Base-by-base conservation (phyloP, 2,329 filamentous ascomycete genomes). In the Dothideomycetes sp. region DNA sequence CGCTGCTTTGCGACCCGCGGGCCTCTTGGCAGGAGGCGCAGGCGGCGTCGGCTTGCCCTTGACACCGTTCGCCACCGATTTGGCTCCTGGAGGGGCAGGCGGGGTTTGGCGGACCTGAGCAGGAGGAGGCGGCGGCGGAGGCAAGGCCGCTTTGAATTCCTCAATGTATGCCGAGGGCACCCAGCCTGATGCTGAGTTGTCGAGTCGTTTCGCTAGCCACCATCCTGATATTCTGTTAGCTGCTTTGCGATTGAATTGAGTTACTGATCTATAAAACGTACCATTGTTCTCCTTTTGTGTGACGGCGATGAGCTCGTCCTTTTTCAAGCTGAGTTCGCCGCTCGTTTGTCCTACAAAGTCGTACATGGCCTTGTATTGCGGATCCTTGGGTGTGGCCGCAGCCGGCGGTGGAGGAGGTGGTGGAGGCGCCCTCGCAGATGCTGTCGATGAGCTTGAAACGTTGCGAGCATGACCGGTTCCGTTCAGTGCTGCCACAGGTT, bases 201-300 rank as follows among this genome's bases (percentile, higher is more conserved):
- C 65, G 36, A 66, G 63, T 46, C 81, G 84, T 67, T 86, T 89
- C 47, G 81, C 91, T 34, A 96, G 71, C 89, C 89, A 96, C 91
- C 91, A 98, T 38, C 91, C 89, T 37, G 36, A 38, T 18, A 27
- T 39, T 22, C 40, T 38, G 11, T 41, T 35, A 22, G 15, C 7
- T 34, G 19, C 34, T 17, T 4, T 29, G 34, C 19, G 19, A 3
- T 7, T 31, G 11, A n/a, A 27, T 30, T 37, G 32, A 33, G 19
- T 24, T 37, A 27, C 14, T 16, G 14, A 34, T 31, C 24, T 24
- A 11, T 15, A 16, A 22, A 34, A 60, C 80, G 61, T 75, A 94
- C 89, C 91, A 58, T 96, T 96, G 59, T 75, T 80, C 63, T 95
- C 89, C 63, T 95, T 95, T 55, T 91, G 82, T n/a, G 93, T 75